Evolutionary conservation across 1,284 basidiomycete genomes (phyloP).

Genomic region (Ceratobasidium sp.): DNA sequence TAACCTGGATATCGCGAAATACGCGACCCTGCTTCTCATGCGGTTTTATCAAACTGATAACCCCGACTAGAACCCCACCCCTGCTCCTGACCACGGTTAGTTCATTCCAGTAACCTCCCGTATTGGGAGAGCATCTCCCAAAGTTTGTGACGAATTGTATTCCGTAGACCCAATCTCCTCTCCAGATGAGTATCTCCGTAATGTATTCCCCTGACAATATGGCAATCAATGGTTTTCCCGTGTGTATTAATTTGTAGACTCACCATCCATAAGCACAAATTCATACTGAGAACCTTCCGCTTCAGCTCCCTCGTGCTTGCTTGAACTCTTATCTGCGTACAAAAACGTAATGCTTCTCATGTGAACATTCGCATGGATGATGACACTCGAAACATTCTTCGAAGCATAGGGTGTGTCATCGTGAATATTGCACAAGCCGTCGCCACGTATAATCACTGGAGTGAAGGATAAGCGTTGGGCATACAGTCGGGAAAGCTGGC

Average conservation of each 20-base stretch:
- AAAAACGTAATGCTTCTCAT: not conserved
- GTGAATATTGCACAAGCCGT: not conserved
- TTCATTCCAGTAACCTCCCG: not conserved
- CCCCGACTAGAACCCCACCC: slow-evolving; percentile 8
- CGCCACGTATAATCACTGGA: no score
- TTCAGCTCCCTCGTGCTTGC: not conserved
- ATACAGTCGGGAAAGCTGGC: no score
- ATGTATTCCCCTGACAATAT: slow-evolving; percentile 9
- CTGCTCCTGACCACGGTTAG: not conserved
- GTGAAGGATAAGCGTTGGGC: no score
- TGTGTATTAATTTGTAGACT: not conserved
- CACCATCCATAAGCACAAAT: slow-evolving; percentile 2
- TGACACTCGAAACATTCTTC: not conserved
- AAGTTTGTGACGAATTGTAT: slow-evolving; percentile 17
- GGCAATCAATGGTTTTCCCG: not conserved
- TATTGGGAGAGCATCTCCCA: not conserved
- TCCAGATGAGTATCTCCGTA: slow-evolving; percentile 4
- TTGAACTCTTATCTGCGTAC: not conserved
- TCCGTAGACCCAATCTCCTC: not conserved
- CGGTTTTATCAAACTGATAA: not conserved
- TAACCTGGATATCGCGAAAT: not conserved
- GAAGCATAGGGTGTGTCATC: not conserved
- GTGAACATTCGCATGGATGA: not conserved
- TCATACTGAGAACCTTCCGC: not conserved
- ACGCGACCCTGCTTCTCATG: not conserved